Conservation (phyloP, 306 rosid species). For the Pyrus bretschneideri region DNA sequence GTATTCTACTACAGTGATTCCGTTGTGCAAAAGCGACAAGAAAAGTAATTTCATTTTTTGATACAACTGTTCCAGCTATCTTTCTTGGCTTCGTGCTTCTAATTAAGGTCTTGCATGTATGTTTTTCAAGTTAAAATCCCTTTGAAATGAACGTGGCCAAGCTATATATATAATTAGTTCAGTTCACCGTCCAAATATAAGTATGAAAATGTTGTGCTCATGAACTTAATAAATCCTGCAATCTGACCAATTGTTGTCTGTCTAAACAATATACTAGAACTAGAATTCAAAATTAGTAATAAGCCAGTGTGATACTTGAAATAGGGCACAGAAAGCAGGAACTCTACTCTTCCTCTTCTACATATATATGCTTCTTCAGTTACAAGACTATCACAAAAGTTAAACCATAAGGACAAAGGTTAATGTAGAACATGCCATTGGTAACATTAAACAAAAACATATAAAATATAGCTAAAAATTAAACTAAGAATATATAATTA, state of each 20-base stretch:
- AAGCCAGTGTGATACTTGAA: not conserved
- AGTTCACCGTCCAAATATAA: no score
- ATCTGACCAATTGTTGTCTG: not conserved
- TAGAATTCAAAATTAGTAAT: not conserved
- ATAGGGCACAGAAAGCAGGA: constrained; percentile 19
- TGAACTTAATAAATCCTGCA: not conserved
- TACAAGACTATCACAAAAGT: constrained; percentile 34
- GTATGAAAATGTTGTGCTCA: not conserved
- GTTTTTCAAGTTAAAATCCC: not conserved
- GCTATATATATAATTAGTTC: no score
- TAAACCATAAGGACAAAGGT: constrained; percentile 20
- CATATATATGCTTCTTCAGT: constrained; percentile 15
- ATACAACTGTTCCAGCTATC: not conserved
- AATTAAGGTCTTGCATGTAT: not conserved
- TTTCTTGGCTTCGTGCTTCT: not conserved
- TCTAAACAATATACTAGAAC: not conserved
- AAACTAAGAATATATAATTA: not conserved
- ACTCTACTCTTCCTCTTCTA: not conserved
- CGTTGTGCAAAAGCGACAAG: not conserved
- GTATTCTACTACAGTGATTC: not conserved
- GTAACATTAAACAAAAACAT: constrained; percentile 14
- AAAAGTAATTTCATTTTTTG: not conserved
- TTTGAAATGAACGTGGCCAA: not conserved
- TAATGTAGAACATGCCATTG: constrained; percentile 20
- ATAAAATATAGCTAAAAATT: not conserved